Evolutionary conservation across 75 land plant species (phyloP).

Genomic region (Selaginella moellendorffii): DNA sequence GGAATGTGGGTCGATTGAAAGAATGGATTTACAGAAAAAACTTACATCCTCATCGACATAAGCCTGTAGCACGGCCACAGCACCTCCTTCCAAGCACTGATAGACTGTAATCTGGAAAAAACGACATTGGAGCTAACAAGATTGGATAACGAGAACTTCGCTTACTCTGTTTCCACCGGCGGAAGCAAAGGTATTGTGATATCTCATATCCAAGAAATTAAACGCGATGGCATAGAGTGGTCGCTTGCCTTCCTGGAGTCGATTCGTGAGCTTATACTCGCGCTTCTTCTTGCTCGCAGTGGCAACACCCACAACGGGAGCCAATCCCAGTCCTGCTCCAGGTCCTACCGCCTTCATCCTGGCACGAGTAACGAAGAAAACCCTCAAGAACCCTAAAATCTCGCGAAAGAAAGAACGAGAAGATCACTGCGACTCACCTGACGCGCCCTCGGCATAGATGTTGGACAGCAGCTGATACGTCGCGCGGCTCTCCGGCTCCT

Average conservation of each 20-base stretch:
- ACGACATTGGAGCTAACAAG: no score
- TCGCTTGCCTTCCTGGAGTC: conserved; percentile 81
- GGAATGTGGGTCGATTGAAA: background rate
- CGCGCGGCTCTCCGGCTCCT: background rate
- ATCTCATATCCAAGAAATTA: conserved; percentile 82
- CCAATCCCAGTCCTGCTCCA: conserved; percentile 41
- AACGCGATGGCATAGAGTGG: conserved; percentile 88
- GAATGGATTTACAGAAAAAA: no score
- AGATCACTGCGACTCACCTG: no score
- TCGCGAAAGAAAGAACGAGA: no score
- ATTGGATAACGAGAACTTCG: no score
- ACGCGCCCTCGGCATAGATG: background rate
- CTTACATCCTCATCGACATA: conserved; percentile 88
- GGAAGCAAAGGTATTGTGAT: conserved; percentile 72
- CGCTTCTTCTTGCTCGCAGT: conserved; percentile 25
- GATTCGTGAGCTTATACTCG: conserved; percentile 79
- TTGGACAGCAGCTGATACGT: background rate
- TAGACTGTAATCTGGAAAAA: conserved; percentile 79
- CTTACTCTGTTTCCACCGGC: conserved; percentile 78
- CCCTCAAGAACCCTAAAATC: background rate
- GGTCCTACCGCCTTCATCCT: background rate
- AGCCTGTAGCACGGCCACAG: conserved; percentile 67
- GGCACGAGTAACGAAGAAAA: no score
- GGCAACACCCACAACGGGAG: conserved; percentile 56
- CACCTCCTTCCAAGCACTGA: conserved; percentile 79